Conservation (phyloP, 1,139 yeast genomes). For the Pichia sp. region DNA sequence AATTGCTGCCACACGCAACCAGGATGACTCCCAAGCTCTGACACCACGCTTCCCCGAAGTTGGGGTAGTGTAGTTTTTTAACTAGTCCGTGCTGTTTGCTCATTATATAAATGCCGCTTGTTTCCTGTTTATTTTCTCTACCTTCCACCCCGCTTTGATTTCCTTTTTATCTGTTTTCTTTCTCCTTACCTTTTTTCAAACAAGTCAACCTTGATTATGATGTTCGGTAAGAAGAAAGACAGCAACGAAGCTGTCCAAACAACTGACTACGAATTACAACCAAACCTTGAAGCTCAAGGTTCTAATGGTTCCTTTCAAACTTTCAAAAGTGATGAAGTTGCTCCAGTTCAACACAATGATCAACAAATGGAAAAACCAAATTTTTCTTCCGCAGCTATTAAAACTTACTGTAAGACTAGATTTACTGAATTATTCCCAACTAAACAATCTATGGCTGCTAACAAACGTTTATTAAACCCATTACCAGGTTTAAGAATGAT, state of each 20-base stretch:
- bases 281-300: background rate
- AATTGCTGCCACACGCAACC: too few relatives aligned
- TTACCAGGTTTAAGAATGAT: conserved; percentile 45
- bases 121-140: too few relatives aligned
- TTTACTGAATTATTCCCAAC: conserved; percentile 41
- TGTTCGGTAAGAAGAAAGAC: background rate
- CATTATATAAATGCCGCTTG: too few relatives aligned
- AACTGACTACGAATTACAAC: background rate
- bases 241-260: background rate
- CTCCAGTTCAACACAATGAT: background rate
- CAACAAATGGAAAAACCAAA: conserved; percentile 24
- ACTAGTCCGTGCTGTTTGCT: too few relatives aligned
- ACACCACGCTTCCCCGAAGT: too few relatives aligned
- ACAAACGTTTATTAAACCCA: conserved; percentile 42
- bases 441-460: conserved; percentile 26
- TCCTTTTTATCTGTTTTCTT: background rate
- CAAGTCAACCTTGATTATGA: background rate
- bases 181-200: background rate
- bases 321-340: conserved; percentile 13
- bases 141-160: too few relatives aligned
- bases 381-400: conserved; percentile 28
- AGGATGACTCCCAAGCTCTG: too few relatives aligned
- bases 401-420: conserved; percentile 35
- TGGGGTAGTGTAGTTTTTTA: too few relatives aligned
- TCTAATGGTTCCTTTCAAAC: conserved; percentile 14